Percentiles rank a stretch among this genome's conserved stretches.
phyloP scores from a whole-genome alignment of 306 rosid genomes.

The Acacia melanoxylon region DNA sequence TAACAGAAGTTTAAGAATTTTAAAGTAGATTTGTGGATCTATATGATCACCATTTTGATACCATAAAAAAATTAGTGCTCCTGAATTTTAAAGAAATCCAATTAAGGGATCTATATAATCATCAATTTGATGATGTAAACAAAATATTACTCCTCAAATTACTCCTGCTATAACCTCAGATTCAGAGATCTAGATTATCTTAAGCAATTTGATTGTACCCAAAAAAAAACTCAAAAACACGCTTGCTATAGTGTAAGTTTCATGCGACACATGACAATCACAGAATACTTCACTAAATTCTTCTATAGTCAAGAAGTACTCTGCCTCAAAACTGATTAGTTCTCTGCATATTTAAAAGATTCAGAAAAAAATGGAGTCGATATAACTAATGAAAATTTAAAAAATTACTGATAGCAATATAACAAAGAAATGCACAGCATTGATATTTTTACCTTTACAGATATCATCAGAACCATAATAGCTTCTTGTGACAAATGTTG shows the following conservation, averaged over 20 bases:
- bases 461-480: conserved; percentile 74
- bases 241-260: neutral
- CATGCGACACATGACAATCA: neutral
- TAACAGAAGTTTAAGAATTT: conserved; percentile 10
- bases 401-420: conserved; percentile 6
- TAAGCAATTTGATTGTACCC: conserved; percentile 8
- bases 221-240: neutral
- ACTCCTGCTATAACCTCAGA: conserved; percentile 5
- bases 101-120: conserved; percentile 6
- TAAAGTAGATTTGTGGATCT: neutral
- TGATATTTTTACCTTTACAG: conserved; percentile 58
- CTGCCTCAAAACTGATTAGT: too few species aligned
- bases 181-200: conserved; percentile 13
- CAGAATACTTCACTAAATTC: conserved; percentile 4
- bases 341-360: neutral
- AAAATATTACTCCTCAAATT: conserved; percentile 11
- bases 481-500: conserved; percentile 43
- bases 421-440: conserved; percentile 3
- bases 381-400: conserved; percentile 18
- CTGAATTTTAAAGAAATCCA: conserved; percentile 15
- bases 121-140: conserved; percentile 13
- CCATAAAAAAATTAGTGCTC: neutral
- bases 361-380: conserved; percentile 1
- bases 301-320: conserved; percentile 15
- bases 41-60: conserved; percentile 3